Conservation (phyloP, 352 stramenopile genomes). For the Vaucheria bursata region DNA sequence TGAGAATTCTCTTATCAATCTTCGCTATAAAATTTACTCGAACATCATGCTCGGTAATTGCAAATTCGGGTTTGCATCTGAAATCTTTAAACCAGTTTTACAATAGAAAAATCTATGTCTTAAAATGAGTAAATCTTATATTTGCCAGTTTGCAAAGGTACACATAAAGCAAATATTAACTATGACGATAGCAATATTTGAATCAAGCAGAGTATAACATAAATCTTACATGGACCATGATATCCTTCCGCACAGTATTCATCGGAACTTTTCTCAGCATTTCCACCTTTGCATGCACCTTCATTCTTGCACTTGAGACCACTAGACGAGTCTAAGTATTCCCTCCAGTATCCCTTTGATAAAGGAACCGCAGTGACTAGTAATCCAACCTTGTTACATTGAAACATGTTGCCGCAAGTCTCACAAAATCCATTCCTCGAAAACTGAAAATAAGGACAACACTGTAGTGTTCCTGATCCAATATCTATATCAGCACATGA, state of each 20-base stretch:
- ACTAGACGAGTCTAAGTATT: background rate
- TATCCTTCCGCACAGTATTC: background rate
- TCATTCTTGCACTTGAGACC: conserved; percentile 15
- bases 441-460: background rate
- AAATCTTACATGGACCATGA: conserved; percentile 1
- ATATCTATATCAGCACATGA: background rate
- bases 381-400: conserved; percentile 14
- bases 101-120: background rate
- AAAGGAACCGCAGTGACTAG: conserved; percentile 8
- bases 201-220: background rate
- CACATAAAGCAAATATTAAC: too few species aligned
- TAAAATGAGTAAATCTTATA: background rate
- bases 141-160: too few species aligned
- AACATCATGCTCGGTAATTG: background rate
- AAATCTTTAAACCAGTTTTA: background rate
- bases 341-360: conserved; percentile 22
- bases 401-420: background rate
- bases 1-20: background rate
- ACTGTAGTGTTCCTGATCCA: background rate
- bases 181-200: background rate
- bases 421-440: background rate
- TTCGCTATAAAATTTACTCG: background rate
- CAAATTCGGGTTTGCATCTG: background rate
- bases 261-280: background rate
- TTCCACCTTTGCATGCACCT: conserved; percentile 16